Evolutionary conservation across 1,139 yeast genomes (phyloP), one percentile per base, ranked within the genome.

Genomic region (Yamadazyma aaseri): DNA sequence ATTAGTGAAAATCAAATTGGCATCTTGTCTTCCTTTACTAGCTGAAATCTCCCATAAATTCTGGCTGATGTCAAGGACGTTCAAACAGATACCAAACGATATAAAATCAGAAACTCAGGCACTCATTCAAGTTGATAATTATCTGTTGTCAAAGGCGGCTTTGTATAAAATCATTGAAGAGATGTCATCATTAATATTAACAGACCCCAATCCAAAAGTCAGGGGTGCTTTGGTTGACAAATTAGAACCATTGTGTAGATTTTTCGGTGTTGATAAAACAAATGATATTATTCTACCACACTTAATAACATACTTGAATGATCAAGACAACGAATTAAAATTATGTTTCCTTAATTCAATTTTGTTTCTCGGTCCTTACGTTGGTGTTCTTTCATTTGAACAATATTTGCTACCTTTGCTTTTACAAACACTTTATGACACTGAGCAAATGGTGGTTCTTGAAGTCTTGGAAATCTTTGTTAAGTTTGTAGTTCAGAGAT

Each of bases 251-350:
- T 58, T 94, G 5, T 86, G 97, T 49, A 70, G 80, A 14, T 85
- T 83, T 43, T 82, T 94, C 54, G 97, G 97, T 0, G 79, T 82
- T 32, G 95, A 87, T 34, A 84, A 79, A 47, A 84, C 96, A 0
- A 89, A 86, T 52, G 97, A 94, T 56, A 69, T 90, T 28, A 79
- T 94, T 11, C 60, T 94, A 31, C 90, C 96, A 28, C 98, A 94
- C 63, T 64, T 90, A 35, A 89, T 92, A 29, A 90, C 97, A 0
- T 94, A 89, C 51, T 62, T 94, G 40, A 94, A 94, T 55, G 97
- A 89, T 52, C 71, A 79, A 32, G 80, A 81, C 49, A 67, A 83
- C 3, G 74, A 78, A 18, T 63, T 92, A 17, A 68, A 95, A 38
- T 63, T 84, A 20, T 79, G 81, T 6, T 81, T 94, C 47, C 77